Evolutionary conservation across 1,139 yeast genomes (phyloP).

Genomic region (Nakaseomyces bracarensis): DNA sequence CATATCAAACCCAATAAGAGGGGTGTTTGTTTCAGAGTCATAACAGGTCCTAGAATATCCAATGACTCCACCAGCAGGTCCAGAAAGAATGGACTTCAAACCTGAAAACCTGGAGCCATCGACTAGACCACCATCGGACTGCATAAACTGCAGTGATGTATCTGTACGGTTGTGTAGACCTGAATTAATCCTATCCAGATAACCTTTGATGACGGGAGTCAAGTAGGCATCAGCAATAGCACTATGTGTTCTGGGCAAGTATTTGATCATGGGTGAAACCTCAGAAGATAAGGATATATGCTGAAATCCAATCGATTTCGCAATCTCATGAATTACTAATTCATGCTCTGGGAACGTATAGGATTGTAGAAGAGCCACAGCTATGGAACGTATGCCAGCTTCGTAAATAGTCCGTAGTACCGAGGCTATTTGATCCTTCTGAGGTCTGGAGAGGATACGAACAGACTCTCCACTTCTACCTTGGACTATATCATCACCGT

Average conservation of each 20-base stretch:
- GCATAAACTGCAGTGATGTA: constrained; percentile 45
- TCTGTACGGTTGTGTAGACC: constrained; percentile 48
- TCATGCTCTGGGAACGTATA: constrained; percentile 67
- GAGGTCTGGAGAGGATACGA: constrained; percentile 44
- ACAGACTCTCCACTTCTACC: constrained; percentile 63
- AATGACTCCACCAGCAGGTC: constrained; percentile 60
- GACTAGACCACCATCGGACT: constrained; percentile 53
- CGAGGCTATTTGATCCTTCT: constrained; percentile 36
- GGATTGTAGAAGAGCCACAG: constrained; percentile 61
- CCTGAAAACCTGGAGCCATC: constrained; percentile 45
- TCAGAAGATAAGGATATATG: constrained; percentile 59
- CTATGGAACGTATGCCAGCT: constrained; percentile 55
- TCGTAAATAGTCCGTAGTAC: constrained; percentile 39
- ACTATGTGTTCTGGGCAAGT: constrained; percentile 63
- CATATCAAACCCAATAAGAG: constrained; percentile 52
- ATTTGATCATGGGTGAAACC: constrained; percentile 66
- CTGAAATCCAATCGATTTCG: constrained; percentile 49
- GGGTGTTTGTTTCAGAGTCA: constrained; percentile 36
- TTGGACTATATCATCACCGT: constrained; percentile 32
- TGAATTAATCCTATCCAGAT: constrained; percentile 49
- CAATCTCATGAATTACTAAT: constrained; percentile 46
- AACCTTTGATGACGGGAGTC: constrained; percentile 61
- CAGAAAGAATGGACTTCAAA: constrained; percentile 45
- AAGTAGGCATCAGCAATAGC: constrained; percentile 70
- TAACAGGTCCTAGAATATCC: constrained; percentile 48